Conservation (phyloP, 495 filamentous ascomycete species). For the Filosporella fistucella region DNA sequence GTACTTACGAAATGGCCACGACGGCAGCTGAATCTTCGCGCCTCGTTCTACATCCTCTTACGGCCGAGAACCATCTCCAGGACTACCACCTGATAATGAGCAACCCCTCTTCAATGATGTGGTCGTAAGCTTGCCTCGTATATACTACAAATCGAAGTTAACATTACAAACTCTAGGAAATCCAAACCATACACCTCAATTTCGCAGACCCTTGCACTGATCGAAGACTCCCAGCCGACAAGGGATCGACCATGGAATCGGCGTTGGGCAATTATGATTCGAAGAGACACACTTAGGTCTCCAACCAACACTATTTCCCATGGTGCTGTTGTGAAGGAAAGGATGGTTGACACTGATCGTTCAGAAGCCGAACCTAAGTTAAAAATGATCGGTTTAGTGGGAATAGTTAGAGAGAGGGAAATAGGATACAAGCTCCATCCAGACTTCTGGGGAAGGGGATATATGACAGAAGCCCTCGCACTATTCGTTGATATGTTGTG, state of each 20-base stretch:
- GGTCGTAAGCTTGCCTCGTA: conserved; percentile 12
- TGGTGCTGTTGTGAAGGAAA: too few species aligned
- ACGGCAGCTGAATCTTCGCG: conserved; percentile 10
- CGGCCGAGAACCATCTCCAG: conserved; percentile 9
- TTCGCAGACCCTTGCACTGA: not conserved
- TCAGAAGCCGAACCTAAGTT: not conserved
- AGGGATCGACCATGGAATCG: conserved; percentile 10
- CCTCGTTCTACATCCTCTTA: conserved; percentile 12
- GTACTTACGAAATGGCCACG: not conserved
- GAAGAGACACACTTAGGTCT: too few species aligned
- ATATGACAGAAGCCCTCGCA: conserved; percentile 18
- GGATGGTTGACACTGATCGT: not conserved
- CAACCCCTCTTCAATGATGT: conserved; percentile 1
- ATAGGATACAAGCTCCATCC: conserved; percentile 17
- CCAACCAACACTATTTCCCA: too few species aligned
- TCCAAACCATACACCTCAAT: not conserved
- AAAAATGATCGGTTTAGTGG: conserved; percentile 17
- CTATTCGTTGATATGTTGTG: conserved; percentile 17
- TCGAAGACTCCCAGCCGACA: not conserved
- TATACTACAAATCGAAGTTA: not conserved
- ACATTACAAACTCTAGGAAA: not conserved
- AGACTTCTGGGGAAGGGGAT: conserved; percentile 21
- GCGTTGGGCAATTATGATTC: conserved; percentile 6
- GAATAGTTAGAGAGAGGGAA: conserved; percentile 6
- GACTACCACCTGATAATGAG: conserved; percentile 4